A percentile compares a stretch with the other conserved stretches of the same genome.
These are phyloP conservation scores for Comarum palustre DNA, from an alignment of 306 rosid genomes.

Conservation along the genomic window DNA sequence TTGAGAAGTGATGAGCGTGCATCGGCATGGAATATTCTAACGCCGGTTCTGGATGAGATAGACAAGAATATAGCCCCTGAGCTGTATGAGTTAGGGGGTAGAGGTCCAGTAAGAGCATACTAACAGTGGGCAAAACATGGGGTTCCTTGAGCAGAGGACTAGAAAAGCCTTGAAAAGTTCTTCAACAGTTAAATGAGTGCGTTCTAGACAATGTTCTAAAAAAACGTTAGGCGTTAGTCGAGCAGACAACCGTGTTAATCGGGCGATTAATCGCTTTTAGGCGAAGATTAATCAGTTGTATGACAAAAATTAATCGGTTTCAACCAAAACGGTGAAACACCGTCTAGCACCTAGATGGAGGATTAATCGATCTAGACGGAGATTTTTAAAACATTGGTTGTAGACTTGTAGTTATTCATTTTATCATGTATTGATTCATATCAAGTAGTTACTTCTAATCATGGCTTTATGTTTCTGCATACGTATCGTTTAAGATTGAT, in stretches of 20 bases:
- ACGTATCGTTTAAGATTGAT: not conserved
- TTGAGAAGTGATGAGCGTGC: constrained; percentile 81
- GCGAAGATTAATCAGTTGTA: too few relatives aligned
- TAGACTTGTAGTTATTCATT: too few relatives aligned
- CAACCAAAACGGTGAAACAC: too few relatives aligned
- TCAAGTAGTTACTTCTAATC: not conserved
- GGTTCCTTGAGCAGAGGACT: constrained; percentile 70
- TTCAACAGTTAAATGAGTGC: not conserved
- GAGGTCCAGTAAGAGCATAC: constrained; percentile 85
- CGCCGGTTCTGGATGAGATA: constrained; percentile 67
- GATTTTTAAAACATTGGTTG: too few relatives aligned
- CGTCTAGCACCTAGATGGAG: too few relatives aligned
- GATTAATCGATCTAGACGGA: too few relatives aligned
- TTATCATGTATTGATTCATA: not conserved
- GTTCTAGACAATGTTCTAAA: too few relatives aligned
- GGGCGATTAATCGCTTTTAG: too few relatives aligned
- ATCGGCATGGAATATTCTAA: constrained; percentile 79
- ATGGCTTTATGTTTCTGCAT: not conserved
- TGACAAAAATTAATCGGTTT: too few relatives aligned
- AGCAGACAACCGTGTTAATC: too few relatives aligned
- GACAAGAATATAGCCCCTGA: constrained; percentile 64
- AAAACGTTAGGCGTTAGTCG: too few relatives aligned
- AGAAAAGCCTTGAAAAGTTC: constrained; percentile 14
- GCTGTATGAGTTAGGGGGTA: constrained; percentile 76
- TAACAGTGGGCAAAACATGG: constrained; percentile 88